These are phyloP conservation scores for Cytospora piceae DNA, from an alignment of 2,329 filamentous ascomycete species.

Conservation along the genomic window DNA sequence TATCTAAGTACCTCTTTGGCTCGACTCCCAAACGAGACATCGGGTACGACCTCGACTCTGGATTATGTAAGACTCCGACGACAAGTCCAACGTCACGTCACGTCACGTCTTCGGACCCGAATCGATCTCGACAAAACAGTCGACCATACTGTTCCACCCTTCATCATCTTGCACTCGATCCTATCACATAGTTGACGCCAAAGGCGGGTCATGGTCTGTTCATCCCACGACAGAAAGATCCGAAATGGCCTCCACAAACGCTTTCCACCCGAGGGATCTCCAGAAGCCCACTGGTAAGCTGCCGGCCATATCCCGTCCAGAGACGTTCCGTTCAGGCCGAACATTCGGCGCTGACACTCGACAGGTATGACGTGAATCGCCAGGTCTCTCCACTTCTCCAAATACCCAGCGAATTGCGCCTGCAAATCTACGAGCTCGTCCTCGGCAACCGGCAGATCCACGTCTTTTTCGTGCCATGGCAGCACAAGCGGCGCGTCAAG, in stretches of 20 bases:
- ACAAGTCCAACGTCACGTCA: neutral
- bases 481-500: conserved; percentile 32
- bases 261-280: conserved; percentile 22
- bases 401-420: conserved; percentile 41
- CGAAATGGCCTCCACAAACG: conserved; percentile 25
- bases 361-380: conserved; percentile 36
- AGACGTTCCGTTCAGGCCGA: neutral
- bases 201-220: conserved; percentile 18
- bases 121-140: neutral
- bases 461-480: conserved; percentile 38
- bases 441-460: conserved; percentile 41
- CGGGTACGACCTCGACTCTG: neutral
- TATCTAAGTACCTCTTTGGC: too few relatives aligned
- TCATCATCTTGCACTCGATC: neutral
- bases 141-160: neutral
- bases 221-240: conserved; percentile 19
- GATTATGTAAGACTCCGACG: neutral
- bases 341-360: neutral
- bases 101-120: neutral
- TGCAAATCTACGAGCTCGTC: conserved; percentile 41
- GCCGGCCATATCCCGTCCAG: neutral
- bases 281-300: conserved; percentile 27
- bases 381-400: conserved; percentile 38
- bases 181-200: neutral
- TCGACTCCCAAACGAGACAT: too few relatives aligned